Percentiles rank a stretch among this genome's conserved stretches.
Conservation (phyloP, 1,139 yeast species). For the Debaryomyces singareniensis region DNA sequence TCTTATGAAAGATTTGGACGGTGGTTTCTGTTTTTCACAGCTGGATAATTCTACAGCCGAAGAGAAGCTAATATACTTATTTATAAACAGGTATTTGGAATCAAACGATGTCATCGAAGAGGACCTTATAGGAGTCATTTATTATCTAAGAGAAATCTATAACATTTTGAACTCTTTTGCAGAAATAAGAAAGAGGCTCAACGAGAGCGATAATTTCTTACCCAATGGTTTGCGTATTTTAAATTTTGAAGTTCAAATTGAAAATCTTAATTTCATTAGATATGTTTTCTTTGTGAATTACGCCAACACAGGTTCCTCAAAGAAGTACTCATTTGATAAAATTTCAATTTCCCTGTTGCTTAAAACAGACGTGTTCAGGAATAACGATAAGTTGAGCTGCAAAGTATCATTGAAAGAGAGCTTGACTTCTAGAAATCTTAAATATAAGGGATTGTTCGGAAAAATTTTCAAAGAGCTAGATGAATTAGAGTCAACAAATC, state of each 20-base stretch:
- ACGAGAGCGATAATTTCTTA: constrained; percentile 11
- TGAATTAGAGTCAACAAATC: constrained; percentile 17
- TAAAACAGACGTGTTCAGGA: constrained; percentile 28
- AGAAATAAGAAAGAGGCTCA: constrained; percentile 10
- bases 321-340: constrained; percentile 32
- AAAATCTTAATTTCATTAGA: constrained; percentile 27
- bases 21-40: constrained; percentile 10
- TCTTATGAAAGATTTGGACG: constrained; percentile 16
- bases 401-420: constrained; percentile 33
- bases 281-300: constrained; percentile 28
- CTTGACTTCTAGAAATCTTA: constrained; percentile 31
- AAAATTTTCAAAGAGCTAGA: constrained; percentile 29
- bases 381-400: constrained; percentile 14
- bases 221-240: constrained; percentile 28
- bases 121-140: constrained; percentile 25
- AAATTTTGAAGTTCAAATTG: constrained; percentile 27
- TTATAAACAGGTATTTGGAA: constrained; percentile 18
- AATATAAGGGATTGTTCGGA: constrained; percentile 37
- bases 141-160: constrained; percentile 25
- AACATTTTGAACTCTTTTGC: constrained; percentile 23
- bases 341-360: constrained; percentile 26
- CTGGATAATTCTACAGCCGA: constrained; percentile 8
- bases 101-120: constrained; percentile 6
- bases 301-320: constrained; percentile 18
- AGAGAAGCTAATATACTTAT: constrained; percentile 17